Evolutionary conservation across 306 rosid species (phyloP).

Genomic region (Lathyrus sativus): DNA sequence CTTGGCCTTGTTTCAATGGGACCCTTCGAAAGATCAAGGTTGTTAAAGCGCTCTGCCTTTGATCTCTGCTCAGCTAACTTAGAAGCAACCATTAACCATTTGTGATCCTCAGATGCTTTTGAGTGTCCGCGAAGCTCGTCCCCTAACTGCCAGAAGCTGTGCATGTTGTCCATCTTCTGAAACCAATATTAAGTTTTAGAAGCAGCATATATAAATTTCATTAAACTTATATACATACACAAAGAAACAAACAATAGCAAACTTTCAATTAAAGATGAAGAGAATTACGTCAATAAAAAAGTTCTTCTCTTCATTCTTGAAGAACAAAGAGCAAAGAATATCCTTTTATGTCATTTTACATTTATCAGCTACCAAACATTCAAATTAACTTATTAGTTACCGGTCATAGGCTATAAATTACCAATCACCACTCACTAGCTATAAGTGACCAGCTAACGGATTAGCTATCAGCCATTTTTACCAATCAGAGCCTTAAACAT

Average conservation of each 20-base stretch:
- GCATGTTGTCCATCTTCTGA: constrained; percentile 70
- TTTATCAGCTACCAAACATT: too few relatives aligned
- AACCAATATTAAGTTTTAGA: constrained; percentile 39
- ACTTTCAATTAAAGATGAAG: constrained; percentile 1
- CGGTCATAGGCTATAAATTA: too few relatives aligned
- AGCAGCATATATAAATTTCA: constrained; percentile 11
- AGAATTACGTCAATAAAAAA: not conserved
- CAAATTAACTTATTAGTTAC: too few relatives aligned
- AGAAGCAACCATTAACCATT: constrained; percentile 90
- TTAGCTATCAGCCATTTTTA: too few relatives aligned
- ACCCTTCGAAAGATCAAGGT: constrained; percentile 87
- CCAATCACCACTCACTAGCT: too few relatives aligned
- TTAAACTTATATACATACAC: constrained; percentile 2
- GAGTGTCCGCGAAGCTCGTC: constrained; percentile 97
- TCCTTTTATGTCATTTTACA: too few relatives aligned
- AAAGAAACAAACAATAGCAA: not conserved
- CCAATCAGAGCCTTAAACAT: not conserved
- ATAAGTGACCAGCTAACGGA: too few relatives aligned
- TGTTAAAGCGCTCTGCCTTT: constrained; percentile 88
- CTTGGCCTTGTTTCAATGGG: constrained; percentile 66
- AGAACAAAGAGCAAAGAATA: not conserved
- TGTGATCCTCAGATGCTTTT: constrained; percentile 88
- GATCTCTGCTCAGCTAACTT: constrained; percentile 92
- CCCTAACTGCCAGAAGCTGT: constrained; percentile 95
- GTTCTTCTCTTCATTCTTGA: not conserved